Evolutionary conservation across 441 rosid species (phyloP).

Genomic region (Flueggea neowawraea): DNA sequence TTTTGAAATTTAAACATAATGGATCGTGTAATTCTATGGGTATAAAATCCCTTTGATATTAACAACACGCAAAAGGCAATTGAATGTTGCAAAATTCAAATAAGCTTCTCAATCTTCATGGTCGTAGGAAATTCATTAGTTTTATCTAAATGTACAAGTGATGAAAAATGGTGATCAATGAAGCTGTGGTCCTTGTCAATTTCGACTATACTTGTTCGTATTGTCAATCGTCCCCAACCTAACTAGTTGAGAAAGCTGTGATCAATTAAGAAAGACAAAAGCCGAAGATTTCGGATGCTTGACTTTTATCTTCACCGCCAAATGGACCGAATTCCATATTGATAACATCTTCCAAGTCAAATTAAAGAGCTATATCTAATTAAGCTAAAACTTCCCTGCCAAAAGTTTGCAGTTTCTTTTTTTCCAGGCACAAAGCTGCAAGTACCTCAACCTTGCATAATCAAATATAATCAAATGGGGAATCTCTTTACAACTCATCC

Average conservation of each 20-base stretch:
- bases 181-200: slow-evolving; percentile 30
- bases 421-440: not conserved
- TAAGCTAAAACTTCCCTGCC: not conserved
- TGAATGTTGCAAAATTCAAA: too few species aligned
- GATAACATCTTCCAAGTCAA: slow-evolving; percentile 16
- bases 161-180: not conserved
- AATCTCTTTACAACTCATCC: slow-evolving; percentile 19
- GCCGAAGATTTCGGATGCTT: slow-evolving; percentile 4
- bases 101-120: too few species aligned
- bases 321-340: slow-evolving; percentile 4
- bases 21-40: too few species aligned
- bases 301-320: slow-evolving; percentile 20
- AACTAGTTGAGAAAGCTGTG: slow-evolving; percentile 26
- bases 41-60: too few species aligned
- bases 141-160: not conserved
- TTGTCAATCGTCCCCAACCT: slow-evolving; percentile 37
- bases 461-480: slow-evolving; percentile 15
- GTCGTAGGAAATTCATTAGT: too few species aligned
- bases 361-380: slow-evolving; percentile 10
- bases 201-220: slow-evolving; percentile 21
- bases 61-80: too few species aligned
- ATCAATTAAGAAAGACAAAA: slow-evolving; percentile 9
- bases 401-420: not conserved
- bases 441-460: too few species aligned
- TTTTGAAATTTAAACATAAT: too few species aligned